Evolutionary conservation across 441 rosid species (phyloP).

Genomic region (Kokia cookei): DNA sequence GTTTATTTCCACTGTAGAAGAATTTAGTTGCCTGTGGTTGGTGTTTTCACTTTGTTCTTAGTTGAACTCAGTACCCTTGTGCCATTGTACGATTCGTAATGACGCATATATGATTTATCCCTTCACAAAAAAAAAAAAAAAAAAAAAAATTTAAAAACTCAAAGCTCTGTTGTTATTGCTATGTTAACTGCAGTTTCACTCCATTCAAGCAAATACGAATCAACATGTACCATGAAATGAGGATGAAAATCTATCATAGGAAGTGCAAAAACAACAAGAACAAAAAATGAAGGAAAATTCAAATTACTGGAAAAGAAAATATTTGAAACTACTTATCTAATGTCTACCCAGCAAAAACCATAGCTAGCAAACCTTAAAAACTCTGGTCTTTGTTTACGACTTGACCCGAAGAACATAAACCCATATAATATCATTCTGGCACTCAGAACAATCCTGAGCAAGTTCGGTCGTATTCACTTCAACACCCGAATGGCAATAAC

Average conservation of each 20-base stretch:
- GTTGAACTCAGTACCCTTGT: conserved; percentile 16
- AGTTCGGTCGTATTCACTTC: conserved; percentile 4
- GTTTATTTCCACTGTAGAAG: background rate
- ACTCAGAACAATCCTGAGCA: conserved; percentile 10
- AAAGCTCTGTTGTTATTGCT: background rate
- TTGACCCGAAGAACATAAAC: conserved; percentile 45
- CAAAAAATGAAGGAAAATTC: background rate
- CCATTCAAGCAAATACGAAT: background rate
- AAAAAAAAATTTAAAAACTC: no score
- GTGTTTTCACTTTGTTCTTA: conserved; percentile 9
- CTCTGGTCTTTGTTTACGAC: background rate
- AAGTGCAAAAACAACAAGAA: background rate
- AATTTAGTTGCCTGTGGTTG: conserved; percentile 14
- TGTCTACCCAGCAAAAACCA: background rate
- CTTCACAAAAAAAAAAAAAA: background rate
- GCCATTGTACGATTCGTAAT: conserved; percentile 17
- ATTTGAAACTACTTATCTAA: background rate
- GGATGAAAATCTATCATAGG: background rate
- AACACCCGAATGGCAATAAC: conserved; percentile 23
- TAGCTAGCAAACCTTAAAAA: background rate
- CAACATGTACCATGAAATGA: background rate
- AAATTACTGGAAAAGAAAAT: background rate
- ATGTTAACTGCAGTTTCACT: background rate
- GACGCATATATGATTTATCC: conserved; percentile 4
- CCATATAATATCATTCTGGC: conserved; percentile 10